Percentiles rank a stretch among this genome's conserved stretches.
Evolutionary conservation across 371 early-diverging fungal species (phyloP).

Genomic region (Saksenaea oblongispora): DNA sequence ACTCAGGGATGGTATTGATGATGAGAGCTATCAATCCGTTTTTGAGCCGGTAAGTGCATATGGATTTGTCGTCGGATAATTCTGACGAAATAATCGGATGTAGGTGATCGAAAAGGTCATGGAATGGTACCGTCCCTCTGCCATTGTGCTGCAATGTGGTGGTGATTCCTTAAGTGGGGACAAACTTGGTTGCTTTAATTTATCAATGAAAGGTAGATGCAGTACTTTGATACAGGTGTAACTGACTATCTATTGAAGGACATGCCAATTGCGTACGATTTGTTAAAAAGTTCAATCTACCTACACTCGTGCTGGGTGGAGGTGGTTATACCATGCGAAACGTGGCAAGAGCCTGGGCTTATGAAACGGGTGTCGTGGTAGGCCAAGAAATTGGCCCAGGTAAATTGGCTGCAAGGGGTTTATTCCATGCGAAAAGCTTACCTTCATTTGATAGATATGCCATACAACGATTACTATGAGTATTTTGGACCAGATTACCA

Average conservation of each 20-base stretch:
- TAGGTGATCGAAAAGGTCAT: constrained; percentile 87
- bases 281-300: constrained; percentile 91
- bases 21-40: constrained; percentile 86
- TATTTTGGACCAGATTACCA: constrained; percentile 85
- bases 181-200: constrained; percentile 98
- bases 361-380: constrained; percentile 94
- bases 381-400: constrained; percentile 71
- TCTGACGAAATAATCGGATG: neutral
- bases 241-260: constrained; percentile 60
- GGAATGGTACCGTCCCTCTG: constrained; percentile 94
- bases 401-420: constrained; percentile 13
- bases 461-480: constrained; percentile 86
- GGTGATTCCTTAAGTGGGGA: constrained; percentile 99
- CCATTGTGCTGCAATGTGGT: constrained; percentile 99
- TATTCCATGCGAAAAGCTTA: neutral
- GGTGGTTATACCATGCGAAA: constrained; percentile 99
- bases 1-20: constrained; percentile 96
- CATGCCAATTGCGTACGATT: constrained; percentile 94
- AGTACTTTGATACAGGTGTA: neutral
- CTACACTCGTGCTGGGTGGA: constrained; percentile 96
- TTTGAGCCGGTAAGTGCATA: constrained; percentile 74
- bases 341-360: constrained; percentile 98
- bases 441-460: constrained; percentile 49
- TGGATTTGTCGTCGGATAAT: constrained; percentile 17
- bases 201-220: constrained; percentile 80